Evolutionary conservation across 495 filamentous ascomycete species (phyloP), one percentile per base, ranked within the genome.

Genomic region (Penicillium goetzii): DNA sequence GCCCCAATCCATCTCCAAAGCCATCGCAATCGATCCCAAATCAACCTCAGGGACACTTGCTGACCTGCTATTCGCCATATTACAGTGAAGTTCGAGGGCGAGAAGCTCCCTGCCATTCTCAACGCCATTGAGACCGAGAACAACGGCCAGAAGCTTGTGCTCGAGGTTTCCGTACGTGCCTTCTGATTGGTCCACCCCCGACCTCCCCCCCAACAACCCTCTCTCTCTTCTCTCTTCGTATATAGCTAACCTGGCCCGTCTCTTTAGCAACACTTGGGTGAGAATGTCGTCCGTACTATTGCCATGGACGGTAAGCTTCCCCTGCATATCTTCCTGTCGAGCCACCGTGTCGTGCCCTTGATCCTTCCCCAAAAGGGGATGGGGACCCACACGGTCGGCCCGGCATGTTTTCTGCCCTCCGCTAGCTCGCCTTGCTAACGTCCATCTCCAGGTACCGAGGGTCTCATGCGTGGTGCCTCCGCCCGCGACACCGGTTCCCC

Each of bases 261-360:
- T 28, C 33, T 47, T 72, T 75, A 97, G 93, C 95, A 99, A 97
- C 95, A 99, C 88, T 84, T 99, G 82, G 95, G 95, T 84, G 92
- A 99, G 87, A 97, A 91, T 87, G 92, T 97, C 77, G 96, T 99
- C 80, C 90, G 95, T 83, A 93, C 91, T 78, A 99, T 99, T 96
- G 96, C 95, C 82, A 99, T 99, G 95, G 95, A 99, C 83, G 95
- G 95, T 96, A 88, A 80, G 90, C 83, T 61, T 62, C n/a, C 34
- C 25, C 36, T 21, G n/a, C 58, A 3, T 40, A 6, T 34, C 2
- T 7, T 15, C 61, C 51, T 71, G 59, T 65, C 25, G 47, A 64
- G 68, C 65, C 70, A 68, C 62, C 65, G 65, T 70, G 70, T 72
- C 58, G 68, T 67, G 52, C 68, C 60, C 54, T 61, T 53, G 19